Percentiles rank a stretch among this genome's conserved stretches.
These are phyloP conservation scores for Suillus ampliporus DNA, from an alignment of 768 basidiomycete genomes.

Conservation along the genomic window DNA sequence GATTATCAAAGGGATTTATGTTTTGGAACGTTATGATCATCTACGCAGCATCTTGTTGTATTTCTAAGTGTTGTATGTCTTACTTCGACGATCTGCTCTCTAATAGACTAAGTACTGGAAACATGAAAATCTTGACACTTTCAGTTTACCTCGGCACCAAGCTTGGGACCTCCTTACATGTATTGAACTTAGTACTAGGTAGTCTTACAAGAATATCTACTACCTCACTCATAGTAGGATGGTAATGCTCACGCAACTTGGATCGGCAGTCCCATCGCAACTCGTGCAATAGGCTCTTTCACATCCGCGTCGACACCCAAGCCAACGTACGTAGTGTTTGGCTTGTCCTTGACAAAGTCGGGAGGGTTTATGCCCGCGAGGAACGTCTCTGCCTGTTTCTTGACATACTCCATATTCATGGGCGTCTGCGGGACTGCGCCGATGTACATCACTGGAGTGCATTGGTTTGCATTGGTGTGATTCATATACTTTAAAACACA, in stretches of 20 bases:
- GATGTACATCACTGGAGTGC: slow-evolving; percentile 72
- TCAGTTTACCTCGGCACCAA: background rate
- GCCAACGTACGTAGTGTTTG: slow-evolving; percentile 46
- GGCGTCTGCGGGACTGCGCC: slow-evolving; percentile 72
- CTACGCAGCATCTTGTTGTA: background rate
- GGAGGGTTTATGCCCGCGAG: slow-evolving; percentile 68
- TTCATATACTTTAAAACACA: background rate
- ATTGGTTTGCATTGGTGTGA: background rate
- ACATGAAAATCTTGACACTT: background rate
- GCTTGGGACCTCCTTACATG: background rate
- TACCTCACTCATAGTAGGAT: too few relatives aligned
- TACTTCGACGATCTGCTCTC: background rate
- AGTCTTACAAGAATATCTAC: slow-evolving; percentile 2
- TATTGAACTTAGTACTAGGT: background rate
- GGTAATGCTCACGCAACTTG: slow-evolving; percentile 15
- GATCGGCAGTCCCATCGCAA: slow-evolving; percentile 51
- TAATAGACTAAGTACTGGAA: background rate
- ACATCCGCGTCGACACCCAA: slow-evolving; percentile 49
- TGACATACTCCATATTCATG: slow-evolving; percentile 63
- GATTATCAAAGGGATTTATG: background rate
- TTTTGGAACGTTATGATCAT: background rate
- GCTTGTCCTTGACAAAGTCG: slow-evolving; percentile 64
- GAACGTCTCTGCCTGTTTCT: slow-evolving; percentile 67
- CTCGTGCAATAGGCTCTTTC: slow-evolving; percentile 35
- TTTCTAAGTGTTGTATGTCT: background rate